Base-by-base conservation (phyloP, 2,329 filamentous ascomycete genomes). In the Didymella glomerata region DNA sequence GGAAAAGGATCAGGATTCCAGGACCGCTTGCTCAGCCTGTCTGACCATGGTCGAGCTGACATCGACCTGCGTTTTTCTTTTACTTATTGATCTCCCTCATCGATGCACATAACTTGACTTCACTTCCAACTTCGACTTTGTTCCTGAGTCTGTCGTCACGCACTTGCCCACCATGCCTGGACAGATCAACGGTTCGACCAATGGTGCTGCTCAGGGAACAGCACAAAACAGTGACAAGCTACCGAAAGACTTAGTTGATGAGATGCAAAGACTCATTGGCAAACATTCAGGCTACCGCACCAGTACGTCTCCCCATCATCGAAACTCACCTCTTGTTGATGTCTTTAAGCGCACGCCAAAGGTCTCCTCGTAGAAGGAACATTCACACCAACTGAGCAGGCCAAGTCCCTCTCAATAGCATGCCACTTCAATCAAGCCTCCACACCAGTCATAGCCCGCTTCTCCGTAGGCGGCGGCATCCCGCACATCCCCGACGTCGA, bases 381-480 rank as follows among this genome's bases (percentile, higher is more conserved):
- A 4, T 60, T 60, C 45, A 56, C 44, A 32, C 57, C 57, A 14
- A 56, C 57, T 7, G 48, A 56, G 45, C 42, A 60, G 22, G 57
- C 57, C 20, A 48, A 34, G 38, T 46, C 44, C 3, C 42, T 60
- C 1, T 60, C 57, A 4, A 27, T 41, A 38, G 57, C 57, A 28
- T 36, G 48, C 8, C 57, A 60, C 24, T 60, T 56, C 38, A 56
- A 56, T 40, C 25, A 41, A 14, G 28, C 14, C 8, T 56, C 38
- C 16, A 60, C 57, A 3, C 48, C 57, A 13, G 25, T 56, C 8
- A 34, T 60, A 38, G 53, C 57, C 16, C 57, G 57, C 44, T 60
- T 60, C 40, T 60, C 57, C n/a, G 53, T 60, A 5, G 57, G 57
- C 16, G 57, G 57, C 5, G 57, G 57, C n/a, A 56, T 60, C 18